These are phyloP conservation scores for Cyclaneusma minus DNA, from an alignment of 2,329 filamentous ascomycete species.

Conservation along the genomic window DNA sequence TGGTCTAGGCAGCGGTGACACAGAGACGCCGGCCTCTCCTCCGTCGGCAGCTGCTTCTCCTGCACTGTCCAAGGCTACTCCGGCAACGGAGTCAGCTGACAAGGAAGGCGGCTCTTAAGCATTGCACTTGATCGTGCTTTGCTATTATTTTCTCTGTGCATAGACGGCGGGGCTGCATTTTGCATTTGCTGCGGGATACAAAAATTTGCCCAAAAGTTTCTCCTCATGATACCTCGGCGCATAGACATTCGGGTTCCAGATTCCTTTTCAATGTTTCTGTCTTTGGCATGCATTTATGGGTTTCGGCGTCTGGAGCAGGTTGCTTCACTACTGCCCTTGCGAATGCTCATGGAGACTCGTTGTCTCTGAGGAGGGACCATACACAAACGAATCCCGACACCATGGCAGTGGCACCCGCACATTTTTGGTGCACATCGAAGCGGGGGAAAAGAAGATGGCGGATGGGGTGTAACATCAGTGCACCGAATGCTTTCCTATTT, in stretches of 20 bases:
- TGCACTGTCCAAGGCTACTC: conserved; percentile 44
- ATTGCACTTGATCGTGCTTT: conserved; percentile 18
- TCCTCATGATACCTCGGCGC: conserved; percentile 27
- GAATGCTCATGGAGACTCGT: conserved; percentile 17
- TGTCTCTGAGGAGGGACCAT: too few species aligned
- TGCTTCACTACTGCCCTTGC: conserved; percentile 13
- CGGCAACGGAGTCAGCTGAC: conserved; percentile 27
- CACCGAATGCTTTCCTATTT: too few species aligned
- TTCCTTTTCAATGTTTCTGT: conserved; percentile 10
- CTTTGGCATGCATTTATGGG: conserved; percentile 6
- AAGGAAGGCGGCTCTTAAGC: conserved; percentile 32
- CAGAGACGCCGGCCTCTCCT: conserved; percentile 51
- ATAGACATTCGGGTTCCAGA: conserved; percentile 20
- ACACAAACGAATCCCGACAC: too few species aligned
- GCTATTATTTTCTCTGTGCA: conserved; percentile 27
- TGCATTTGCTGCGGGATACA: conserved; percentile 26
- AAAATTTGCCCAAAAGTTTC: conserved; percentile 28
- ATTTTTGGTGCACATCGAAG: too few species aligned
- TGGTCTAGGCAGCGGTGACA: conserved; percentile 30
- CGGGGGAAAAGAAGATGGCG: too few species aligned
- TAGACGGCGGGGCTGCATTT: conserved; percentile 26
- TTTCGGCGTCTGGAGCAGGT: conserved; percentile 6
- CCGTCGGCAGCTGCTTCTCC: conserved; percentile 54
- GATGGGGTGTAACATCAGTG: too few species aligned
- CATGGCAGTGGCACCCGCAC: too few species aligned